phyloP scores from a whole-genome alignment of 805 yeast genomes.

The Candida mattraensis region DNA sequence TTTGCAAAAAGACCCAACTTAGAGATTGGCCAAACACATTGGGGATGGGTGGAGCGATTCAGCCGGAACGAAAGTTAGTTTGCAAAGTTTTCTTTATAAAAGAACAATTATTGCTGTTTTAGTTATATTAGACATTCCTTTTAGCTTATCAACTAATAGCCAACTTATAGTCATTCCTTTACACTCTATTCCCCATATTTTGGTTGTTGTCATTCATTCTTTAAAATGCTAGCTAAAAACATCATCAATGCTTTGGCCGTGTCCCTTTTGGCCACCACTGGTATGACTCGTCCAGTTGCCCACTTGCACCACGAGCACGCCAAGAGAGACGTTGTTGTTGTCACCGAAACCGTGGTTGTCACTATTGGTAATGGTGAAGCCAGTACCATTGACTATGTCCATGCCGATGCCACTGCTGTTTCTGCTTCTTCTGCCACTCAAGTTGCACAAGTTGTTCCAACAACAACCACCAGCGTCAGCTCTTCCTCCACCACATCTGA shows the following conservation, averaged over 20 bases:
- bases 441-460: slow-evolving; percentile 30
- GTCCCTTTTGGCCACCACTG: slow-evolving; percentile 50
- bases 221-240: slow-evolving; percentile 28
- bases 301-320: slow-evolving; percentile 62
- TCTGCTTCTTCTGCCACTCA: slow-evolving; percentile 21
- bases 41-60: too few species aligned
- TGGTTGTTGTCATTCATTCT: slow-evolving; percentile 12
- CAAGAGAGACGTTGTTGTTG: slow-evolving; percentile 53
- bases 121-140: slow-evolving; percentile 1
- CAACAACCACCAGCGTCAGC: slow-evolving; percentile 30
- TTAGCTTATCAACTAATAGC: slow-evolving; percentile 7
- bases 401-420: slow-evolving; percentile 29
- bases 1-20: background rate
- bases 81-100: slow-evolving; percentile 6
- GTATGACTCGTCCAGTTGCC: slow-evolving; percentile 58
- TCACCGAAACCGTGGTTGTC: slow-evolving; percentile 49
- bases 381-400: slow-evolving; percentile 32
- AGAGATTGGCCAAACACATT: too few species aligned
- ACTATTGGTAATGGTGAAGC: slow-evolving; percentile 40
- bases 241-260: slow-evolving; percentile 45
- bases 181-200: slow-evolving; percentile 7
- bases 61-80: slow-evolving; percentile 7
- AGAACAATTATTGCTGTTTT: slow-evolving; percentile 7
- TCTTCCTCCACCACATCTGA: slow-evolving; percentile 36
- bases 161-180: slow-evolving; percentile 22